Percentiles rank a stretch among this genome's conserved stretches.
Evolutionary conservation across 106 monocot genomes (phyloP).

Genomic region (Acorus gramineus): DNA sequence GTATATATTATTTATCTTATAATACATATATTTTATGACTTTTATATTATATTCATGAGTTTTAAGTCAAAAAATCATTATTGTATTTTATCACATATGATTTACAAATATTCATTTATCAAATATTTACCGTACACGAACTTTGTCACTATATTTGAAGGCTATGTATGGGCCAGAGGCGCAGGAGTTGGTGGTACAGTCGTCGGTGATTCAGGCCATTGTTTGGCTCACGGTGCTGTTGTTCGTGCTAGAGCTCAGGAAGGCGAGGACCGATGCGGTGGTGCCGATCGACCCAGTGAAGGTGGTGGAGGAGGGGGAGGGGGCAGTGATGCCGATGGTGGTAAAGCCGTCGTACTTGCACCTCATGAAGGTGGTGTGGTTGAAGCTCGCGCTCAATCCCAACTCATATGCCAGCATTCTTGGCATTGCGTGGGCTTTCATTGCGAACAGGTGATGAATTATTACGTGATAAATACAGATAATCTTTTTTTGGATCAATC

Average conservation of each 20-base stretch:
- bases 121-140: too few relatives aligned
- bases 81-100: too few relatives aligned
- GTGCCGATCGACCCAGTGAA: neutral
- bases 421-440: slow-evolving; percentile 50
- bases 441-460: slow-evolving; percentile 40
- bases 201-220: slow-evolving; percentile 54
- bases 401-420: slow-evolving; percentile 56
- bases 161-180: slow-evolving; percentile 40
- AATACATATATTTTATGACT: too few relatives aligned
- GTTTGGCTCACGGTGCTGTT: slow-evolving; percentile 61
- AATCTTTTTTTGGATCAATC: too few relatives aligned
- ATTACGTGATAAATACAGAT: neutral
- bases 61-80: too few relatives aligned
- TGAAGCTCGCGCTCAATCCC: slow-evolving; percentile 61
- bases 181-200: slow-evolving; percentile 68
- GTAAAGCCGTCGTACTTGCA: slow-evolving; percentile 14
- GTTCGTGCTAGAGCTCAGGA: slow-evolving; percentile 53
- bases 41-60: too few relatives aligned
- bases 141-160: neutral
- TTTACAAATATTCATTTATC: too few relatives aligned
- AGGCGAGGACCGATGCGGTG: slow-evolving; percentile 6
- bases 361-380: slow-evolving; percentile 51
- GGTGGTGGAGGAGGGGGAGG: neutral
- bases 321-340: neutral
- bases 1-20: too few relatives aligned